Evolutionary conservation across 2,329 filamentous ascomycete genomes (phyloP).

Genomic region (Volutella citrinella): DNA sequence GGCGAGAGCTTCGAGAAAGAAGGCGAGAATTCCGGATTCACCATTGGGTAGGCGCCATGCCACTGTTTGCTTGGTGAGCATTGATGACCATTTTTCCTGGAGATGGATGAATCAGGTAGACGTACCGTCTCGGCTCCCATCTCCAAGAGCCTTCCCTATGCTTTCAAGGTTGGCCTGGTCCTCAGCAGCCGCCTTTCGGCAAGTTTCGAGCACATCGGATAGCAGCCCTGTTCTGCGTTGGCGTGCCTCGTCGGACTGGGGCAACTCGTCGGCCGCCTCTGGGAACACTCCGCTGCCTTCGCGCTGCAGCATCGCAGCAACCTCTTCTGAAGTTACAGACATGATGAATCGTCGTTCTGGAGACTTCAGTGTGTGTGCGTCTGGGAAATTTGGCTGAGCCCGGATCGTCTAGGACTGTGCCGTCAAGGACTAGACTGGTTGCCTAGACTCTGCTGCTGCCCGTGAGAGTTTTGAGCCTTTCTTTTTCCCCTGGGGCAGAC

Average conservation of each 20-base stretch:
- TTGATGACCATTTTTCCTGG: background rate
- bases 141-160: slow-evolving; percentile 50
- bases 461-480: no score
- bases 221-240: slow-evolving; percentile 31
- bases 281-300: slow-evolving; percentile 27
- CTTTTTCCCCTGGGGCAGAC: no score
- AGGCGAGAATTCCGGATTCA: slow-evolving; percentile 54
- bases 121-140: slow-evolving; percentile 53
- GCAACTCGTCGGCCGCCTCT: slow-evolving; percentile 24
- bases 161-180: slow-evolving; percentile 40
- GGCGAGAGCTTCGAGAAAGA: slow-evolving; percentile 49
- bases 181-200: slow-evolving; percentile 39
- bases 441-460: no score
- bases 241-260: slow-evolving; percentile 19
- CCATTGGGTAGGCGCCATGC: slow-evolving; percentile 56
- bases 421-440: no score
- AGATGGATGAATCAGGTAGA: background rate
- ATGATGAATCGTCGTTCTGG: no score
- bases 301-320: slow-evolving; percentile 34
- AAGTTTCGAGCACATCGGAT: slow-evolving; percentile 35
- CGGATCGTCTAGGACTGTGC: no score
- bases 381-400: no score
- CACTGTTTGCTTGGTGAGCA: slow-evolving; percentile 33
- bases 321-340: slow-evolving; percentile 33
- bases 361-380: no score